Evolutionary conservation across 768 basidiomycete species (phyloP).

Genomic region (Suillus lakei): DNA sequence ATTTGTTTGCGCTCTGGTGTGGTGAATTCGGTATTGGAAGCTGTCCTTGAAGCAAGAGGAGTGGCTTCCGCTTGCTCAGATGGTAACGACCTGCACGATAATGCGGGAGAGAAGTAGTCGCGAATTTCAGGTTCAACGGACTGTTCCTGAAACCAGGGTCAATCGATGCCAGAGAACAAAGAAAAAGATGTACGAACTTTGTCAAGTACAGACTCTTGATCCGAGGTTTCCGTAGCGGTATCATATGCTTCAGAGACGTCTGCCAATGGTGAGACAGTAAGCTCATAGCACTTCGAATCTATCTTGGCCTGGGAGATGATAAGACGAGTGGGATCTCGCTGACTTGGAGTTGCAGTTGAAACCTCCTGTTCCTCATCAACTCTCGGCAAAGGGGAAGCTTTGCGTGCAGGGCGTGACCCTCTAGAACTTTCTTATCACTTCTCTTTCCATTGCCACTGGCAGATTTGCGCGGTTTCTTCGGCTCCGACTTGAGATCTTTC

Average conservation of each 20-base stretch:
- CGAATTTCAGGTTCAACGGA: conserved; percentile 62
- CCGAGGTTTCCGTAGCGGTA: conserved; percentile 30
- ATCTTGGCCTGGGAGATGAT: conserved; percentile 55
- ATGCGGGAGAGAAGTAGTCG: conserved; percentile 50
- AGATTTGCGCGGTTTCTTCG: conserved; percentile 63
- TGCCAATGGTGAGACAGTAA: conserved; percentile 79
- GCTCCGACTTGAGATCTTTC: conserved; percentile 48
- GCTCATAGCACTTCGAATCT: conserved; percentile 78
- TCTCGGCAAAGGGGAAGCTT: conserved; percentile 63
- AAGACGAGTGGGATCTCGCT: conserved; percentile 29
- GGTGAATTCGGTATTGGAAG: conserved; percentile 49
- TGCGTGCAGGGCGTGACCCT: conserved; percentile 42
- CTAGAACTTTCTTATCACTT: conserved; percentile 43
- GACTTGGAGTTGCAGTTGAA: conserved; percentile 17
- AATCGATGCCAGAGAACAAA: conserved; percentile 9
- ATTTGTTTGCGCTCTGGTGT: conserved; percentile 77
- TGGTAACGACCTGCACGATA: conserved; percentile 28
- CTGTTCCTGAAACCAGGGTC: conserved; percentile 43
- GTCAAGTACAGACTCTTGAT: conserved; percentile 43
- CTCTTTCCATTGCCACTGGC: conserved; percentile 28
- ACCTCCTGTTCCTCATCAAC: conserved; percentile 56
- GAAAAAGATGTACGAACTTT: conserved; percentile 46
- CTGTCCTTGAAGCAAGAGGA: conserved; percentile 30
- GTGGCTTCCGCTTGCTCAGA: conserved; percentile 35
- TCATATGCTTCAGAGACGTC: conserved; percentile 78